Evolutionary conservation across 371 early-diverging fungal species (phyloP).

Genomic region (Syncephalis plumigaleata): DNA sequence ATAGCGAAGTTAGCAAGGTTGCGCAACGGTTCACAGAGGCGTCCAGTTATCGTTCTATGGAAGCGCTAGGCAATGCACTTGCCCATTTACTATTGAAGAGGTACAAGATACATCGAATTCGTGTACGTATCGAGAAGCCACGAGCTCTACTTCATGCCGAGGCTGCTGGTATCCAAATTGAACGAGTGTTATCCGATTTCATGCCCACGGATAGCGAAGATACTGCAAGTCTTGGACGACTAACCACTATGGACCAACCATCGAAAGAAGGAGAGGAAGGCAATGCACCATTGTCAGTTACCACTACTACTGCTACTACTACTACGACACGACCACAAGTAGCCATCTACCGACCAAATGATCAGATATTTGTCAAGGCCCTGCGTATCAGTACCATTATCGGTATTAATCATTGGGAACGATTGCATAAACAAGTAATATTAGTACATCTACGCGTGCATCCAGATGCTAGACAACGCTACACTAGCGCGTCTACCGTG

Average conservation of each 20-base stretch:
- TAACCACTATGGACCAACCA: too few species aligned
- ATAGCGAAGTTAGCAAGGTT: slow-evolving; percentile 59
- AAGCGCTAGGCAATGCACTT: slow-evolving; percentile 41
- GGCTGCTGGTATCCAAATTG: slow-evolving; percentile 72
- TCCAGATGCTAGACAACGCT: slow-evolving; percentile 13
- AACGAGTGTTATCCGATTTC: slow-evolving; percentile 22
- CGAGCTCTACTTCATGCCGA: slow-evolving; percentile 81
- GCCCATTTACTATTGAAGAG: slow-evolving; percentile 32
- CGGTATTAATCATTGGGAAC: slow-evolving; percentile 92
- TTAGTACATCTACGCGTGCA: slow-evolving; percentile 59
- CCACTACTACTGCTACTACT: slow-evolving; percentile 8
- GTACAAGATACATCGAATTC: slow-evolving; percentile 39
- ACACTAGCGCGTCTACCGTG: background rate
- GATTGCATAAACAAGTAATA: slow-evolving; percentile 84
- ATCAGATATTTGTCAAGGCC: slow-evolving; percentile 62
- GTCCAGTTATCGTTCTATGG: slow-evolving; percentile 47
- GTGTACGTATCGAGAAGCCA: slow-evolving; percentile 70
- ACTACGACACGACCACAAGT: too few species aligned
- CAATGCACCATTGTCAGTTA: slow-evolving; percentile 9
- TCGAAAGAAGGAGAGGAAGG: too few species aligned
- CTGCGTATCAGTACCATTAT: slow-evolving; percentile 73
- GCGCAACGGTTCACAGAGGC: slow-evolving; percentile 50
- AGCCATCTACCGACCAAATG: slow-evolving; percentile 10
- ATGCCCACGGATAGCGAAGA: slow-evolving; percentile 7
- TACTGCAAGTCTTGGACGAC: slow-evolving; percentile 4